These are phyloP conservation scores for Adansonia digitata DNA, from an alignment of 345 rosid genomes.

Conservation along the genomic window DNA sequence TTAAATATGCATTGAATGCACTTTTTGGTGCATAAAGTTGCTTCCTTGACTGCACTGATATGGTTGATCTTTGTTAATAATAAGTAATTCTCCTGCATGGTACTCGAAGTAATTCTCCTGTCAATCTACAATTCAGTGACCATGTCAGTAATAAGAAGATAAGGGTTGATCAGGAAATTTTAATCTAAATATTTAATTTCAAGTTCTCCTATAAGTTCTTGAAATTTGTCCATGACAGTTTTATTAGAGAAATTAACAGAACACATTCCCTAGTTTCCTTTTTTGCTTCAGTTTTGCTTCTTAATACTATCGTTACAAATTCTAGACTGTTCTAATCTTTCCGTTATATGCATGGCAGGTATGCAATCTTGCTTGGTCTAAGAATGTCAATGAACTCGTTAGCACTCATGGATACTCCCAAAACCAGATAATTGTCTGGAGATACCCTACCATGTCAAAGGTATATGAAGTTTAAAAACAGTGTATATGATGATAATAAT, in stretches of 20 bases:
- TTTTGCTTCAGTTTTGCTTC: not conserved
- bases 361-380: constrained; percentile 97
- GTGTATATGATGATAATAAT: not conserved
- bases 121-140: not conserved
- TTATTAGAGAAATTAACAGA: not conserved
- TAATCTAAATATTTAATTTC: not conserved
- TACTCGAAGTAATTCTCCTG: not conserved
- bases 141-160: not conserved
- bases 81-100: no score
- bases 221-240: not conserved
- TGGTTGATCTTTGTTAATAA: not conserved
- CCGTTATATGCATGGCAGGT: constrained; percentile 40
- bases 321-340: constrained; percentile 3
- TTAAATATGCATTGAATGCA: not conserved
- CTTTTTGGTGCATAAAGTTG: not conserved
- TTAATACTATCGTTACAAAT: not conserved
- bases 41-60: not conserved
- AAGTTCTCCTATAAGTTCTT: not conserved
- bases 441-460: constrained; percentile 97
- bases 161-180: not conserved
- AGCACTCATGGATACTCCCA: constrained; percentile 99
- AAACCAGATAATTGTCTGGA: constrained; percentile 97
- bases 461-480: constrained; percentile 27
- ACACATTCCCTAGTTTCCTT: not conserved
- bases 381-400: constrained; percentile 95